Evolutionary conservation across 2,329 filamentous ascomycete species (phyloP).

Genomic region (Neofusicoccum ribis): DNA sequence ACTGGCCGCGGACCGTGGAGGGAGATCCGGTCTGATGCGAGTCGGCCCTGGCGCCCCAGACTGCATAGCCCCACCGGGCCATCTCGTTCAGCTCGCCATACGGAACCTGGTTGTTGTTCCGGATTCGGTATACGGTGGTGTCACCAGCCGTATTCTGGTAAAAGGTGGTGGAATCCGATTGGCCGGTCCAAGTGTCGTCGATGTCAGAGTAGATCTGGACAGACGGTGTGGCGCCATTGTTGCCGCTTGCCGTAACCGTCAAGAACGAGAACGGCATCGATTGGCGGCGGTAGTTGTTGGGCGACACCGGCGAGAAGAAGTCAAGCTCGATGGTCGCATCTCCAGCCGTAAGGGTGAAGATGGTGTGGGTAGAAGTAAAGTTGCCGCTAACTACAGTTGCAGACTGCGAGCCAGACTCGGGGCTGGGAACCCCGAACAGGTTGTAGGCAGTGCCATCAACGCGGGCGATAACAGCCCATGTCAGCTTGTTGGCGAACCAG

Average conservation of each 20-base stretch:
- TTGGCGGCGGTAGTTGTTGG: conserved; percentile 44
- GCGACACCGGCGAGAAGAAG: conserved; percentile 48
- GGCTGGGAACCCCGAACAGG: conserved; percentile 41
- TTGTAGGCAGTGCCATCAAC: conserved; percentile 44
- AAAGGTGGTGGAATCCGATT: conserved; percentile 26
- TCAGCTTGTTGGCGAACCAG: conserved; percentile 44
- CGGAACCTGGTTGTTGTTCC: conserved; percentile 30
- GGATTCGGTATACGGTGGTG: conserved; percentile 36
- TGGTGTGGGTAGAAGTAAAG: conserved; percentile 45
- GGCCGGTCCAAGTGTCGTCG: conserved; percentile 47
- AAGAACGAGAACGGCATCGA: conserved; percentile 48
- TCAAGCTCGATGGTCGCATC: conserved; percentile 39
- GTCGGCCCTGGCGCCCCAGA: conserved; percentile 40
- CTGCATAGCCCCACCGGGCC: conserved; percentile 45
- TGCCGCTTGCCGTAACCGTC: conserved; percentile 36
- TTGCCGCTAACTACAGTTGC: conserved; percentile 38
- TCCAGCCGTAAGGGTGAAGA: conserved; percentile 42
- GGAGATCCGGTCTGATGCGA: conserved; percentile 34
- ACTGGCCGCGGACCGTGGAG: conserved; percentile 32
- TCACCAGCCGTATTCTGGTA: conserved; percentile 28
- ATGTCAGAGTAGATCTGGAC: conserved; percentile 48
- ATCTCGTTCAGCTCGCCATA: conserved; percentile 42
- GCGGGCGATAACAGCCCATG: conserved; percentile 45
- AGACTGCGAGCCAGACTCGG: conserved; percentile 29
- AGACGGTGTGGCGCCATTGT: conserved; percentile 22